phyloP scores from a whole-genome alignment of 2,329 filamentous ascomycete genomes.

The Phyllosticta citribraziliensis region DNA sequence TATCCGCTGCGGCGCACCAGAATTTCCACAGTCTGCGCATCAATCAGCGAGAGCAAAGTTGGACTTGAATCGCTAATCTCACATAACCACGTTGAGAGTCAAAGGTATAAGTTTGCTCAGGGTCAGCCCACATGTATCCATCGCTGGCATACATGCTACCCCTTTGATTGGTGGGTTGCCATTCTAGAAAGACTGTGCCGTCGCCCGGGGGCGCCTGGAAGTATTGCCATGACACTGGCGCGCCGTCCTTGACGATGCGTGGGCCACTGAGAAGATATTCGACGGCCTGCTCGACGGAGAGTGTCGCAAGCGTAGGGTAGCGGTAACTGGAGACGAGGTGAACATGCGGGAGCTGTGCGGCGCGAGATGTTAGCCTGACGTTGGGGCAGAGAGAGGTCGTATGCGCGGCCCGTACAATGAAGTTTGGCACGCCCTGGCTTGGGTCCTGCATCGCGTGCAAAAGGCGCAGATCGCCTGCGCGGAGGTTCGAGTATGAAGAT shows the following conservation, averaged over 20 bases:
- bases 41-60: slow-evolving; percentile 6
- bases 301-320: slow-evolving; percentile 62
- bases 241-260: slow-evolving; percentile 71
- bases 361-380: slow-evolving; percentile 2
- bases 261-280: slow-evolving; percentile 77
- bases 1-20: slow-evolving; percentile 75
- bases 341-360: slow-evolving; percentile 65
- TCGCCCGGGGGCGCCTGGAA: slow-evolving; percentile 66
- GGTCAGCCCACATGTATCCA: slow-evolving; percentile 82
- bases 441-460: slow-evolving; percentile 11
- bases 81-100: slow-evolving; percentile 58
- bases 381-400: background rate
- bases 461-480: background rate
- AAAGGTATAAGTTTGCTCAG: slow-evolving; percentile 66
- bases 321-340: slow-evolving; percentile 78
- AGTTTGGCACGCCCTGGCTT: slow-evolving; percentile 8
- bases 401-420: slow-evolving; percentile 8
- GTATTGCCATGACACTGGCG: slow-evolving; percentile 89
- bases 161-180: slow-evolving; percentile 66
- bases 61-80: slow-evolving; percentile 16
- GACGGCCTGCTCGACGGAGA: slow-evolving; percentile 68
- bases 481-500: background rate
- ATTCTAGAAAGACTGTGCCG: slow-evolving; percentile 73
- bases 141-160: slow-evolving; percentile 75
- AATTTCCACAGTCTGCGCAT: slow-evolving; percentile 72